Evolutionary conservation across 306 rosid genomes (phyloP), one percentile per base, ranked within the genome.

Genomic region (Corylus americana): DNA sequence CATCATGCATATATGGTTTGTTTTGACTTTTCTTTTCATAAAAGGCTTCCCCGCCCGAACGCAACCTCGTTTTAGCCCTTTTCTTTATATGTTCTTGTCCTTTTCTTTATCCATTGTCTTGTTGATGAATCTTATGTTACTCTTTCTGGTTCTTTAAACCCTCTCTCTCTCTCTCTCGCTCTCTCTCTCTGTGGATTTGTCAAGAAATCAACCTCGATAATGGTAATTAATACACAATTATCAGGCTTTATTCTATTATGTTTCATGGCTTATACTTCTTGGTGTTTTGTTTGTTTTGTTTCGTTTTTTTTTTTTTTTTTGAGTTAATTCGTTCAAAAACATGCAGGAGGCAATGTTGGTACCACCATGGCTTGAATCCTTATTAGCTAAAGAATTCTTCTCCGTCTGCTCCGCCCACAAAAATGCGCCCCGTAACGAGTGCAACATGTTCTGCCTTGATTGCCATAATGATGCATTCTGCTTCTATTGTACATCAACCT

Each of bases 371-470:
- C 83, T 92, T 27, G 94, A 90, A 61, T 67, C 61, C 7, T 76
- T 92, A 11, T 47, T 92, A 29, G 82, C 89, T 4, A 84, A 89
- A 20, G 47, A 85, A 74, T 88, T 90, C 86, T 90, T 90, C 88
- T 55, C 81, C 2, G 39, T 74, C 13, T 90, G 92, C 76, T n/a
- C 81, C 47, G 3, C 76, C 4, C 94, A 90, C 53, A 55, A 55
- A 71, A 79, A 85, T 42, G 53, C 83, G 5, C 79, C 89, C 12
- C 85, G 89, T 77, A 88, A 79, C 78, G 97, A 92, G 70, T 88
- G 97, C 87, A 92, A 92, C 87, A 81, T 90, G 90, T 92, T 67
- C 45, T 92, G 97, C 64, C 87, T 92, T 12, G 86, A 88, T 59
- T 92, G 97, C 77, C 71, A 29, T 11, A 72, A 72, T 39, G 74